Evolutionary conservation across 495 filamentous ascomycete genomes (phyloP).

Genomic region (Aspergillus affinis): DNA sequence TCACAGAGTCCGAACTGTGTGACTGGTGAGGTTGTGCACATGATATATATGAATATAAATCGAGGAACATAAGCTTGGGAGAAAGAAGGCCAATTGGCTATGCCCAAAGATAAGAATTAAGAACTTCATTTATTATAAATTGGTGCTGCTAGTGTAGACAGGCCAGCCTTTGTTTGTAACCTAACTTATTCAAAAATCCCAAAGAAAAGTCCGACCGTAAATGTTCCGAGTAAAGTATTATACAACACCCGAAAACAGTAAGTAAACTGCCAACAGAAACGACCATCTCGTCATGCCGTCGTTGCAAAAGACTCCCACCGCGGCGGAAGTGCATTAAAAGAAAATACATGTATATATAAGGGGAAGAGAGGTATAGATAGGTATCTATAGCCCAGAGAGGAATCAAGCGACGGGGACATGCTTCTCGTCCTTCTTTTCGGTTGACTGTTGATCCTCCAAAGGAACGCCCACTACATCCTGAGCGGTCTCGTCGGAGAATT

Average conservation of each 20-base stretch:
- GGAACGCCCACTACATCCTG: slow-evolving; percentile 34
- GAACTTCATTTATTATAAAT: neutral
- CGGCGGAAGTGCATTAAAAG: neutral
- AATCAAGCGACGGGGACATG: slow-evolving; percentile 6
- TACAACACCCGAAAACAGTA: neutral
- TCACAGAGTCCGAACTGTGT: neutral
- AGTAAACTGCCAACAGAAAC: neutral
- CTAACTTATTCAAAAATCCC: too few relatives aligned
- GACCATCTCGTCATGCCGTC: neutral
- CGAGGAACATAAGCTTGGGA: neutral
- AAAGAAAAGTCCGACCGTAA: neutral
- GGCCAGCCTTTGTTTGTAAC: neutral
- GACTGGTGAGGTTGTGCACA: neutral
- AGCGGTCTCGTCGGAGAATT: slow-evolving; percentile 76
- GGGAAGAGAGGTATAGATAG: neutral
- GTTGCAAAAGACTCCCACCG: neutral
- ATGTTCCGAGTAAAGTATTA: neutral
- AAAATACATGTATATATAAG: neutral
- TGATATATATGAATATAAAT: neutral
- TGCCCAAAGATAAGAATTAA: neutral
- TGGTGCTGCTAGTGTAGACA: neutral
- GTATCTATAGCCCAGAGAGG: neutral
- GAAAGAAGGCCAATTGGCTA: neutral
- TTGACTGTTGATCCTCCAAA: slow-evolving; percentile 10
- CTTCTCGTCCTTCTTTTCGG: slow-evolving; percentile 22